Conservation (phyloP, 495 filamentous ascomycete species). For the Hypomontagnella submonticulosa region DNA sequence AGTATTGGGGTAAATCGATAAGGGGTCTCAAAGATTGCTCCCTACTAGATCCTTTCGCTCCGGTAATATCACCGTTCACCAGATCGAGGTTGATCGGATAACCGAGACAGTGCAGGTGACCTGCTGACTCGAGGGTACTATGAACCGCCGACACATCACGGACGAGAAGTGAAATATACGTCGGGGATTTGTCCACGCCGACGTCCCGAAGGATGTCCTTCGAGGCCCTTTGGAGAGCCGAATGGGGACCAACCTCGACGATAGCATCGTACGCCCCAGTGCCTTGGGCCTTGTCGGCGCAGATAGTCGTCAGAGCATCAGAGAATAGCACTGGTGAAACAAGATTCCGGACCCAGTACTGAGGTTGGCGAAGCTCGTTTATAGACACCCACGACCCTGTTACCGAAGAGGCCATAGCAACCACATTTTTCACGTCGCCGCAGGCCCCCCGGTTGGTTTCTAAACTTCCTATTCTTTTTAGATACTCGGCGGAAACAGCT, state of each 20-base stretch:
- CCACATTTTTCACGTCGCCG: not conserved
- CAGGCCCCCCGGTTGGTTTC: not conserved
- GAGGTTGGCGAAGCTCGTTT: not conserved
- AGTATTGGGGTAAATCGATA: conserved; percentile 47
- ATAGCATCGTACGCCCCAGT: not conserved
- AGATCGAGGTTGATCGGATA: too few species aligned
- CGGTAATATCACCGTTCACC: too few species aligned
- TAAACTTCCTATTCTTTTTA: conserved; percentile 10
- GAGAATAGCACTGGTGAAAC: conserved; percentile 3
- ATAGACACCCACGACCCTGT: not conserved
- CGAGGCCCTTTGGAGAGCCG: not conserved
- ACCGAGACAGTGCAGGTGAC: too few species aligned
- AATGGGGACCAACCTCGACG: conserved; percentile 12
- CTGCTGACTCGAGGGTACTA: too few species aligned
- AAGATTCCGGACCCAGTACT: conserved; percentile 11
- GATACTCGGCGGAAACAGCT: conserved; percentile 44
- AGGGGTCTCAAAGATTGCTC: conserved; percentile 10
- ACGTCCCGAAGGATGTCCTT: not conserved
- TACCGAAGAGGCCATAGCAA: not conserved
- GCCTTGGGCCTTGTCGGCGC: not conserved
- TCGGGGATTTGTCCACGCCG: too few species aligned
- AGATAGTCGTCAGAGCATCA: not conserved
- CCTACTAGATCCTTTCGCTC: too few species aligned
- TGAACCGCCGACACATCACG: too few species aligned
- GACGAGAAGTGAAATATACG: too few species aligned